Evolutionary conservation across 2,329 filamentous ascomycete species (phyloP).

Genomic region (Lasiodiplodia theobromae): DNA sequence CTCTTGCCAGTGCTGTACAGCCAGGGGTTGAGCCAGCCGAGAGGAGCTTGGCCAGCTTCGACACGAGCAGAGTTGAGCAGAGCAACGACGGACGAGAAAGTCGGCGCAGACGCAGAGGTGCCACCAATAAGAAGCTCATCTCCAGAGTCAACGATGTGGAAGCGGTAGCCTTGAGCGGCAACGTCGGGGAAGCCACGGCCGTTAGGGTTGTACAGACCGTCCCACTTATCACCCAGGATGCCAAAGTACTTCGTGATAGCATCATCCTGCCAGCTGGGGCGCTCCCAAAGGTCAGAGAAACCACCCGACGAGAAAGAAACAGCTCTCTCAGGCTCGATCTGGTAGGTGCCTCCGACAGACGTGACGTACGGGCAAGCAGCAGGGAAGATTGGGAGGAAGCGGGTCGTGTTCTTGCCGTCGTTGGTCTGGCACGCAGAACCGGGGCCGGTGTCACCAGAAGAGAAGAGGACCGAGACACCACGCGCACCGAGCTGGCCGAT

Average conservation of each 20-base stretch:
- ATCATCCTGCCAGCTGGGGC: slow-evolving; percentile 52
- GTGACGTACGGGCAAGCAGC: slow-evolving; percentile 58
- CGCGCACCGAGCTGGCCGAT: slow-evolving; percentile 50
- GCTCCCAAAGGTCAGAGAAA: slow-evolving; percentile 54
- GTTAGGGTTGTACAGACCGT: slow-evolving; percentile 51
- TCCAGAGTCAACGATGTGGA: slow-evolving; percentile 46
- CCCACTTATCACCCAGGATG: slow-evolving; percentile 48
- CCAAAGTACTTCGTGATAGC: slow-evolving; percentile 50
- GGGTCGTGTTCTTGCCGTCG: slow-evolving; percentile 52
- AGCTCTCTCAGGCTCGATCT: slow-evolving; percentile 49
- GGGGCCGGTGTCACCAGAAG: slow-evolving; percentile 49
- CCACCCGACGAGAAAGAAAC: slow-evolving; percentile 53
- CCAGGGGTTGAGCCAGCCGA: slow-evolving; percentile 52
- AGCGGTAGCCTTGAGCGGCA: slow-evolving; percentile 47
- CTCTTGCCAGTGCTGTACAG: slow-evolving; percentile 51
- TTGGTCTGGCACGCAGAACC: slow-evolving; percentile 55
- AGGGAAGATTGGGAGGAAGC: slow-evolving; percentile 55
- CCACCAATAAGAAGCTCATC: slow-evolving; percentile 43
- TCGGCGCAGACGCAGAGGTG: slow-evolving; percentile 49
- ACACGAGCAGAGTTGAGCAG: slow-evolving; percentile 49
- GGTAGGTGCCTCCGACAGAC: slow-evolving; percentile 52
- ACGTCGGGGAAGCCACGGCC: slow-evolving; percentile 57
- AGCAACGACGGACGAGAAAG: slow-evolving; percentile 46
- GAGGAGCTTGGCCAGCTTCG: slow-evolving; percentile 41
- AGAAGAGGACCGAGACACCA: slow-evolving; percentile 50